Conservation (phyloP, 805 yeast species). For the Schwanniomyces vanrijiae region DNA sequence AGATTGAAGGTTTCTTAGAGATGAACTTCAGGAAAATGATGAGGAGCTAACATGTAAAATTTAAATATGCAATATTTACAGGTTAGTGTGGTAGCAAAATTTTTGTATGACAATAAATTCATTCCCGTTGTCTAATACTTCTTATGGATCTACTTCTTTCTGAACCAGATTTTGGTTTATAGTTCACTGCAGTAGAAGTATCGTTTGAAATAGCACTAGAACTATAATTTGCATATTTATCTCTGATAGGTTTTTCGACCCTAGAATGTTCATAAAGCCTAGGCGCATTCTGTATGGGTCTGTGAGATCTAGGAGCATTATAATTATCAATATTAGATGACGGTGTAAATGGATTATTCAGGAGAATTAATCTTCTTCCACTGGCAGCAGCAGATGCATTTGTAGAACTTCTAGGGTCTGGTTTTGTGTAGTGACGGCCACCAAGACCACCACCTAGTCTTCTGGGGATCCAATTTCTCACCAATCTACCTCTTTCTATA, state of each 20-base stretch:
- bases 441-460: constrained; percentile 93
- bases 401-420: constrained; percentile 17
- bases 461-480: constrained; percentile 68
- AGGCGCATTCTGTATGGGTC: constrained; percentile 2
- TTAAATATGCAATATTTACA: constrained; percentile 1
- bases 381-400: constrained; percentile 40
- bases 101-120: not conserved
- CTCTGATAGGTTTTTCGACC: constrained; percentile 14
- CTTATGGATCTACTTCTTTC: constrained; percentile 10
- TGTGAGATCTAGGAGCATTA: not conserved
- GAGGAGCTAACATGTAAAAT: not conserved
- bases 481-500: constrained; percentile 65
- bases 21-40: not conserved
- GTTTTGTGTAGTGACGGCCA: constrained; percentile 64
- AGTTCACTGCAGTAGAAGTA: not conserved
- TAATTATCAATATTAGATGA: constrained; percentile 1
- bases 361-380: constrained; percentile 23
- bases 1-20: not conserved
- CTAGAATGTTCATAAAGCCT: not conserved
- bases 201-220: not conserved
- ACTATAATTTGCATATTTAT: constrained; percentile 22
- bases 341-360: constrained; percentile 11
- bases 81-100: not conserved
- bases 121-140: constrained; percentile 11
- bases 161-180: constrained; percentile 6